Evolutionary conservation across 805 yeast species (phyloP).

Genomic region (Schwanniomyces yamadae): DNA sequence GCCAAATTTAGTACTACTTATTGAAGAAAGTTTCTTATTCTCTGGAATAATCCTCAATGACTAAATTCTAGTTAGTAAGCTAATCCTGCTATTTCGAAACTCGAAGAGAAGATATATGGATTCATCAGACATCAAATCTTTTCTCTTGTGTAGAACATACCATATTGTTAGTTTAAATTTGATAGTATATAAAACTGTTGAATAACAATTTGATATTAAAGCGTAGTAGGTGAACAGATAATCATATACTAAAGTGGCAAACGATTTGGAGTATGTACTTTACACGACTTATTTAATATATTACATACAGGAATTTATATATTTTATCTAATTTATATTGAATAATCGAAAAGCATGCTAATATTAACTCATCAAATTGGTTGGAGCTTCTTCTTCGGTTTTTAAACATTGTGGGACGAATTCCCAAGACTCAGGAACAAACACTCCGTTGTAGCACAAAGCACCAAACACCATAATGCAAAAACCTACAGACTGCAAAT

Average conservation of each 20-base stretch:
- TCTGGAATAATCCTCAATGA: conserved; percentile 58
- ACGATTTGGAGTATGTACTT: not conserved
- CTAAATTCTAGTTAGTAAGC: conserved; percentile 18
- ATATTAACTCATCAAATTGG: too few species aligned
- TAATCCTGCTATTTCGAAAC: too few species aligned
- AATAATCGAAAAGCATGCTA: too few species aligned
- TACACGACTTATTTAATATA: too few species aligned
- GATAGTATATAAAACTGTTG: too few species aligned
- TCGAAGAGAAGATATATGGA: too few species aligned
- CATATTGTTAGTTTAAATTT: too few species aligned
- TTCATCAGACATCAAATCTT: too few species aligned
- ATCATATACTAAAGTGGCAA: conserved; percentile 3
- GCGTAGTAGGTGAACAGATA: too few species aligned
- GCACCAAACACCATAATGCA: conserved; percentile 66
- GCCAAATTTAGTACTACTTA: conserved; percentile 53
- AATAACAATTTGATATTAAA: too few species aligned
- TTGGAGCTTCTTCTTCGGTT: not conserved
- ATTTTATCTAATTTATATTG: not conserved
- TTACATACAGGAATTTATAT: not conserved
- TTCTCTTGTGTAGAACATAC: too few species aligned
- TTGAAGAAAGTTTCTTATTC: conserved; percentile 41
- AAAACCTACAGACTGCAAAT: conserved; percentile 67
- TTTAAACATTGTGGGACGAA: conserved; percentile 49
- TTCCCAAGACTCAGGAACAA: conserved; percentile 49
- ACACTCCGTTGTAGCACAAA: conserved; percentile 67